Base-by-base conservation (phyloP, 352 stramenopile species). In the Phytophthora hybrid region DNA sequence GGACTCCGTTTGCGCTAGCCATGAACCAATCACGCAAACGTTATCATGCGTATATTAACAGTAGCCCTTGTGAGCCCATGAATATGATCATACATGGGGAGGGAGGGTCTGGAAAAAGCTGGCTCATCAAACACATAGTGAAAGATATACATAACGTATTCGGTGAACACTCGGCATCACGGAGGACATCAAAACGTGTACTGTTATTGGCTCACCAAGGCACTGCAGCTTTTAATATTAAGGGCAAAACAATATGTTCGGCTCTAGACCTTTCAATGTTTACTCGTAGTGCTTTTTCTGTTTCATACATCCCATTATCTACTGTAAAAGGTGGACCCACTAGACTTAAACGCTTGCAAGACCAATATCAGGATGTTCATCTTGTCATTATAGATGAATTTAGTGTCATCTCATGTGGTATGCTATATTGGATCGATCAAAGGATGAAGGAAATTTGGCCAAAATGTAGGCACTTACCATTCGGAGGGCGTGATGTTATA, bases 181-280 rank as follows among this genome's bases (percentile, higher is more conserved):
- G 59, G 10, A 34, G 39, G 3, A 47, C 5, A 5, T 60, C 61
- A 5, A 68, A 37, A 37, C 34, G 51, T 16, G 21, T 41, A 7
- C 9, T 63, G 14, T 14, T 70, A 7, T 21, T 71, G 14, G 63
- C 55, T 23, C 63, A 65, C 16, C 63, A 71, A 49, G 55, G 63
- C 1, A 64, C 55, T 1, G 55, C 55, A 11, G 63, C 44, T 2
- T 64, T 71, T 21, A 71, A 60, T 49, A 71, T 71, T 5, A 65
- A 65, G 1, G 55, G 55, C 1, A 26, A 34, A 23, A 59, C 46
- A 1, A 4, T 65, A 0, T 65, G 63, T 11, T 65, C 32, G 4
- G 46, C 55, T 1, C 8, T 71, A 18, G 26, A n/a, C 5, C 32
- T 71, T 11, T 26, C 21, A 2, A 65, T 41, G 3, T 71, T 65